Evolutionary conservation across 2,329 filamentous ascomycete genomes (phyloP).

Genomic region (Curvularia eragrostidis): DNA sequence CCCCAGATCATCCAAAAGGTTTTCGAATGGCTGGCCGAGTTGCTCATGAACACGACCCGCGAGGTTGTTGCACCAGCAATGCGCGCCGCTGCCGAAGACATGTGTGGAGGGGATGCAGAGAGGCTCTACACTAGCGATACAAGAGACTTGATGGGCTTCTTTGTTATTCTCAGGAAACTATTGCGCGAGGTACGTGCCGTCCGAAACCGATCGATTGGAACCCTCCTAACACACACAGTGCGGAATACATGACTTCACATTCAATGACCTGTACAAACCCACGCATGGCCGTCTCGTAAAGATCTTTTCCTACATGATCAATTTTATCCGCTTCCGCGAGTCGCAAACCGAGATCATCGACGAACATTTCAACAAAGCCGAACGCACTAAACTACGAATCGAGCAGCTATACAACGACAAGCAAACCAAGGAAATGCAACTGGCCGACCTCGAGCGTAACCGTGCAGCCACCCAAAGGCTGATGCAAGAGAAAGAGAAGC

Average conservation of each 20-base stretch:
- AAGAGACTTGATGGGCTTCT: constrained; percentile 95
- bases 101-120: constrained; percentile 84
- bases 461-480: constrained; percentile 80
- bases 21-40: constrained; percentile 95
- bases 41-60: constrained; percentile 90
- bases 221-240: constrained; percentile 62
- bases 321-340: constrained; percentile 97
- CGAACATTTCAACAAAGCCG: constrained; percentile 89
- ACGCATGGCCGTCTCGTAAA: constrained; percentile 89
- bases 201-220: background rate
- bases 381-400: constrained; percentile 84
- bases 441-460: constrained; percentile 82
- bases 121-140: constrained; percentile 81
- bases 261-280: constrained; percentile 88
- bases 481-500: constrained; percentile 81
- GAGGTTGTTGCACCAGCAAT: constrained; percentile 95
- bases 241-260: constrained; percentile 91
- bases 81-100: constrained; percentile 86
- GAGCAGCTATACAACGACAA: constrained; percentile 86
- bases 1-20: constrained; percentile 95
- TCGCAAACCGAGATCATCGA: constrained; percentile 89
- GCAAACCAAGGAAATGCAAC: constrained; percentile 79
- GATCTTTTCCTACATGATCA: constrained; percentile 97
- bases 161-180: constrained; percentile 79
- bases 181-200: constrained; percentile 65